phyloP scores from a whole-genome alignment of 1,139 yeast species.

The Candida sp. region DNA sequence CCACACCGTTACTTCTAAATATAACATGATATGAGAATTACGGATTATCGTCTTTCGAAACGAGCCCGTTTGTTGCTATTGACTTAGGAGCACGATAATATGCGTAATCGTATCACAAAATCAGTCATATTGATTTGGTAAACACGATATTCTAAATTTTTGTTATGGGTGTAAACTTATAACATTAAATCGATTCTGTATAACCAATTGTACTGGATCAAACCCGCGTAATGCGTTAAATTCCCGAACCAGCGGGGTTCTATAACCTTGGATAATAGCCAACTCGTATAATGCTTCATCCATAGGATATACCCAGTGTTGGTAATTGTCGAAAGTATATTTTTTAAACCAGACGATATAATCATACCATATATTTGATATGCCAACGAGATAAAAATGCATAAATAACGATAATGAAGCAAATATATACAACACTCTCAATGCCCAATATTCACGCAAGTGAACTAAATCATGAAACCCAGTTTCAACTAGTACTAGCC shows the following conservation, averaged over 20 bases:
- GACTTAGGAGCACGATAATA: too few species aligned
- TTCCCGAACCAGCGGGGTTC: conserved; percentile 3
- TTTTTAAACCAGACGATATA: conserved; percentile 20
- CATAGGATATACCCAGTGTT: conserved; percentile 13
- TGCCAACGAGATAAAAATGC: conserved; percentile 17
- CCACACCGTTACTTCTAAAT: too few species aligned
- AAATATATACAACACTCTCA: conserved; percentile 20
- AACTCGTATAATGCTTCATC: conserved; percentile 12
- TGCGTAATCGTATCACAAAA: too few species aligned
- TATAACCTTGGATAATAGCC: not conserved
- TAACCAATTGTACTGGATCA: conserved; percentile 1
- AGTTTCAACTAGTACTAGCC: conserved; percentile 14
- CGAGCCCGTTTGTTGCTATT: too few species aligned
- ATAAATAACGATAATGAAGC: conserved; percentile 15
- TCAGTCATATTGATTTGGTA: too few species aligned
- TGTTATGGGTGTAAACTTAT: not conserved
- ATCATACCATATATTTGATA: conserved; percentile 24
- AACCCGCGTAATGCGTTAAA: not conserved
- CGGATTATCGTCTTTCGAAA: too few species aligned
- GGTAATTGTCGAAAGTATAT: conserved; percentile 9
- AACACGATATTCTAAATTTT: too few species aligned
- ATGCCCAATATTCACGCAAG: conserved; percentile 18
- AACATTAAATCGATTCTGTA: conserved; percentile 1
- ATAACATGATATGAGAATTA: too few species aligned
- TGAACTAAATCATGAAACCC: conserved; percentile 14